phyloP scores from a whole-genome alignment of 306 rosid genomes.

The Echinosophora koreensis region DNA sequence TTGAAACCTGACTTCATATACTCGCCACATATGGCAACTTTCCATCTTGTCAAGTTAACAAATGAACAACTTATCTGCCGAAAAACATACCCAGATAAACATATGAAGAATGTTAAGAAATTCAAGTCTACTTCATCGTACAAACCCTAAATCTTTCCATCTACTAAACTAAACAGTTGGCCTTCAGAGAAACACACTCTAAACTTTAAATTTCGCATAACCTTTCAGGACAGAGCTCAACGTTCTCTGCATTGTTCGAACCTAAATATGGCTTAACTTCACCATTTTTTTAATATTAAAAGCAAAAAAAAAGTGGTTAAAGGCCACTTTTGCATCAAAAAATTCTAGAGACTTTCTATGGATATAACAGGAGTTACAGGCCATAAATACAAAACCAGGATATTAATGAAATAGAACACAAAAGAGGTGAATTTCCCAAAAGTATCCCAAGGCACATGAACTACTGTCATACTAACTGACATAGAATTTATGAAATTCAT shows the following conservation, averaged over 20 bases:
- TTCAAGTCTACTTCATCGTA: constrained; percentile 18
- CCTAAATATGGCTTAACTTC: constrained; percentile 3
- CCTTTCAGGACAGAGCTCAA: constrained; percentile 31
- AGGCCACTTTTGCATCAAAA: constrained; percentile 14
- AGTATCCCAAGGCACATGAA: not conserved
- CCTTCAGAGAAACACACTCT: constrained; percentile 10
- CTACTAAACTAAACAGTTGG: constrained; percentile 9
- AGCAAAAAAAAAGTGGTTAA: too few relatives aligned
- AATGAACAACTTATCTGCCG: constrained; percentile 82
- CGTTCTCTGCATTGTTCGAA: constrained; percentile 14
- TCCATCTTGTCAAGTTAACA: constrained; percentile 87
- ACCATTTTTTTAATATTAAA: too few relatives aligned
- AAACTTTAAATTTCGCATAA: constrained; percentile 24
- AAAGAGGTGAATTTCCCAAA: not conserved
- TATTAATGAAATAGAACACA: not conserved
- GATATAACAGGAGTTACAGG: constrained; percentile 31
- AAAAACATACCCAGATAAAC: constrained; percentile 42
- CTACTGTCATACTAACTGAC: not conserved
- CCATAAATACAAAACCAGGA: constrained; percentile 2
- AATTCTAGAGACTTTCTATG: constrained; percentile 16
- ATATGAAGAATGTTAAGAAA: constrained; percentile 23
- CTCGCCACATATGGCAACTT: constrained; percentile 98
- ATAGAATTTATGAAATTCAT: constrained; percentile 24
- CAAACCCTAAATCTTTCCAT: constrained; percentile 32
- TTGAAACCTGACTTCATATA: constrained; percentile 89